Conservation (phyloP, 73 alveolate species). For the Paramecium octaurelia region DNA sequence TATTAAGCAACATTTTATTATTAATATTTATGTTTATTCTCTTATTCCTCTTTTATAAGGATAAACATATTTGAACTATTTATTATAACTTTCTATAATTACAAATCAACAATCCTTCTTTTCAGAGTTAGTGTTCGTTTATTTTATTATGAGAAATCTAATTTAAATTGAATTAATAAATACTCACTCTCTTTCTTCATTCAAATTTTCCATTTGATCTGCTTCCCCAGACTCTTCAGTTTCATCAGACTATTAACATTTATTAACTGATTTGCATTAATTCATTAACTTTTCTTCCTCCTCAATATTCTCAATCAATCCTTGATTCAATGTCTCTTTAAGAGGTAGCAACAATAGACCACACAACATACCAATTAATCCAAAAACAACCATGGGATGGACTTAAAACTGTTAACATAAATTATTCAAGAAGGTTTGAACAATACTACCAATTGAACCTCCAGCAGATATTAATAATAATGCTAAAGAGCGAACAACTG, state of each 20-base stretch:
- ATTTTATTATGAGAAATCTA: not conserved
- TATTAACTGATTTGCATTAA: not conserved
- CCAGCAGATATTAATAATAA: constrained; percentile 34
- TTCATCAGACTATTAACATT: not conserved
- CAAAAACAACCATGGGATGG: constrained; percentile 44
- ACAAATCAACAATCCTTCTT: not conserved
- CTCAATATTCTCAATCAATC: not conserved
- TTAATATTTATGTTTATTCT: not conserved
- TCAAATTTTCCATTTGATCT: not conserved
- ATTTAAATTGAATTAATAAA: not conserved
- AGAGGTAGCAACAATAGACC: not conserved
- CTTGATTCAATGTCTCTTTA: constrained; percentile 34
- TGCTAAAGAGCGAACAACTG: constrained; percentile 50
- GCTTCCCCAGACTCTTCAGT: not conserved
- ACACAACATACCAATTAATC: not conserved
- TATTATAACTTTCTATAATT: too few species aligned
- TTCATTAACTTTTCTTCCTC: not conserved
- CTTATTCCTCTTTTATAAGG: not conserved
- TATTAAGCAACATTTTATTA: not conserved
- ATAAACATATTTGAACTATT: not conserved
- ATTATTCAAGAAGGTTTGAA: not conserved
- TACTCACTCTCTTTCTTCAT: constrained; percentile 2
- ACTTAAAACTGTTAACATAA: not conserved
- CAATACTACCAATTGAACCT: constrained; percentile 46
- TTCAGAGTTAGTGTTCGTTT: not conserved